Percentiles rank a stretch among this genome's conserved stretches.
phyloP scores from a whole-genome alignment of 345 rosid genomes.

The Alliaria petiolata region DNA sequence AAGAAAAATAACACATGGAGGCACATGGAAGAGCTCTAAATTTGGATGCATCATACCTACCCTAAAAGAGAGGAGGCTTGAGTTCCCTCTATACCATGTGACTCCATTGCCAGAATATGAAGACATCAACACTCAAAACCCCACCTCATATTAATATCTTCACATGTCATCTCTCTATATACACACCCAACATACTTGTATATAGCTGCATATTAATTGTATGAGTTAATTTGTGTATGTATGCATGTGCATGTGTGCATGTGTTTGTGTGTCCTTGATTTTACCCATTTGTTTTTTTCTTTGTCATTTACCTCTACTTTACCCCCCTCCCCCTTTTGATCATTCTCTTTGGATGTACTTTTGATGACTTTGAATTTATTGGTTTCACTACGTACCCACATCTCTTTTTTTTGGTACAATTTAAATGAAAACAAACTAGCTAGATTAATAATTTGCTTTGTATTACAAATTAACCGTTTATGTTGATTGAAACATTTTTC shows the following conservation, averaged over 20 bases:
- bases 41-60: conserved; percentile 25
- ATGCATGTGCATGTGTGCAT: conserved; percentile 24
- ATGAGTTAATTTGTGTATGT: conserved; percentile 6
- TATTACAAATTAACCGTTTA: too few relatives aligned
- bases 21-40: conserved; percentile 31
- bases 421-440: not conserved
- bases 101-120: conserved; percentile 22
- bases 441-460: too few relatives aligned
- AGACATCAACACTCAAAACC: conserved; percentile 31
- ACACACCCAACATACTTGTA: conserved; percentile 14
- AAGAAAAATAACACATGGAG: conserved; percentile 33
- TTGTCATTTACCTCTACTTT: not conserved
- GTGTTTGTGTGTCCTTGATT: too few relatives aligned
- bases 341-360: conserved; percentile 5
- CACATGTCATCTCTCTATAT: conserved; percentile 26
- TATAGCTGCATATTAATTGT: not conserved
- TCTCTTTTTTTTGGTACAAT: not conserved
- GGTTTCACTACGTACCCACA: too few relatives aligned
- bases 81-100: conserved; percentile 28
- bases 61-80: conserved; percentile 24
- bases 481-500: too few relatives aligned
- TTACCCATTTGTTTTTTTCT: too few relatives aligned
- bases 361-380: not conserved
- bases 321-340: conserved; percentile 3
- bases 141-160: conserved; percentile 31